Evolutionary conservation across 768 basidiomycete genomes (phyloP).

Genomic region (Sarcodon sp.): DNA sequence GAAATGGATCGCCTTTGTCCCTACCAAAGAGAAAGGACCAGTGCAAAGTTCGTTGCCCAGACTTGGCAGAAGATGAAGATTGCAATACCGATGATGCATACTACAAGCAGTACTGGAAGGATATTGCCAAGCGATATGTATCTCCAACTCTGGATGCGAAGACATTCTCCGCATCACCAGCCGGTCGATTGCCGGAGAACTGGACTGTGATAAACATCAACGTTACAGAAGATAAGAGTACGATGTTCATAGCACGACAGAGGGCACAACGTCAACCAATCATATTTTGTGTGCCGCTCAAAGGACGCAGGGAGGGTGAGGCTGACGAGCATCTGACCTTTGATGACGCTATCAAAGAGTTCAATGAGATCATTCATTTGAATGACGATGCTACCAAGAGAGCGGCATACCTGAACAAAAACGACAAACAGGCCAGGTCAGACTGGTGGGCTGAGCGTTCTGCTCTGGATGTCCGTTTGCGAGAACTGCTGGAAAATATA

Average conservation of each 20-base stretch:
- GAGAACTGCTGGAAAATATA: constrained; percentile 66
- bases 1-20: constrained; percentile 29
- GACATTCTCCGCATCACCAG: neutral
- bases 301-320: constrained; percentile 65
- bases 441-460: constrained; percentile 83
- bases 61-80: constrained; percentile 17
- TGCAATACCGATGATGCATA: constrained; percentile 1
- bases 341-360: constrained; percentile 57
- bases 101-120: constrained; percentile 52
- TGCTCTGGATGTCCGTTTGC: constrained; percentile 65
- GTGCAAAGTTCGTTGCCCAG: constrained; percentile 18
- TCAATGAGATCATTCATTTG: constrained; percentile 65
- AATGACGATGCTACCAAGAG: constrained; percentile 68
- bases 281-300: constrained; percentile 82
- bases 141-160: constrained; percentile 21
- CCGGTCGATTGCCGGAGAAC: constrained; percentile 38
- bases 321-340: constrained; percentile 65
- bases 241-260: constrained; percentile 76
- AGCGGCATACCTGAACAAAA: constrained; percentile 58
- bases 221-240: constrained; percentile 71
- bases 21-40: constrained; percentile 9
- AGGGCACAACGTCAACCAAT: constrained; percentile 49
- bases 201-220: constrained; percentile 84
- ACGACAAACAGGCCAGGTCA: constrained; percentile 48
- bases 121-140: constrained; percentile 24